Evolutionary conservation across 169 alveolate genomes (phyloP).

Genomic region (Cryptosporidium sp.): DNA sequence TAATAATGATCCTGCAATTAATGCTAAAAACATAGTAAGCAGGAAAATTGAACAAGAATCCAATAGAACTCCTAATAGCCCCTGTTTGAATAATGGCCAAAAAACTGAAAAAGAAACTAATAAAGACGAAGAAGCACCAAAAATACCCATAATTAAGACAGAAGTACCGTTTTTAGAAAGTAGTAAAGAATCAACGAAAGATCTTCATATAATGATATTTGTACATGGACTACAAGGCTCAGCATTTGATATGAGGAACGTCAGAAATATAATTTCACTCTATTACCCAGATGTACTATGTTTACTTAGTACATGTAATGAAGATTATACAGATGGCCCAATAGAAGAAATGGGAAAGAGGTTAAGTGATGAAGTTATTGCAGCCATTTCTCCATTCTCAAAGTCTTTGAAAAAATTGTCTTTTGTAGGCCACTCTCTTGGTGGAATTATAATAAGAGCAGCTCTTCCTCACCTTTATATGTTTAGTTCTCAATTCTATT

Average conservation of each 20-base stretch:
- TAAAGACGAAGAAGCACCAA: conserved; percentile 6
- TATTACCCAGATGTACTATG: conserved; percentile 88
- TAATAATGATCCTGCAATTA: conserved; percentile 56
- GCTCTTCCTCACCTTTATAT: conserved; percentile 89
- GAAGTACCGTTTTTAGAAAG: conserved; percentile 7
- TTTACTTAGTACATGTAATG: conserved; percentile 87
- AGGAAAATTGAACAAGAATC: background rate
- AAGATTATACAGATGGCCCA: conserved; percentile 91
- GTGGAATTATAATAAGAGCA: conserved; percentile 93
- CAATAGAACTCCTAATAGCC: background rate
- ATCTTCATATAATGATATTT: conserved; percentile 90
- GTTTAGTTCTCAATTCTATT: conserved; percentile 84
- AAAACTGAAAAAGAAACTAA: background rate
- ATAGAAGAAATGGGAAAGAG: conserved; percentile 88
- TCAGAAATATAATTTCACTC: conserved; percentile 86
- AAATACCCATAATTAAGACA: conserved; percentile 40
- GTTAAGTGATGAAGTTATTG: conserved; percentile 85
- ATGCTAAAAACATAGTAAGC: conserved; percentile 33
- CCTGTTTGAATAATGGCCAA: background rate
- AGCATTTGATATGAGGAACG: conserved; percentile 89
- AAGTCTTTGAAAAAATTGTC: conserved; percentile 83
- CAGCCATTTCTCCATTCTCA: conserved; percentile 56
- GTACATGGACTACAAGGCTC: conserved; percentile 95
- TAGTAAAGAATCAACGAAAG: conserved; percentile 37
- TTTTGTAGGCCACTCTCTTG: conserved; percentile 93